Percentiles rank a stretch among this genome's conserved stretches.
Evolutionary conservation across 2,329 filamentous ascomycete species (phyloP).

Genomic region (Fonsecaea erecta): DNA sequence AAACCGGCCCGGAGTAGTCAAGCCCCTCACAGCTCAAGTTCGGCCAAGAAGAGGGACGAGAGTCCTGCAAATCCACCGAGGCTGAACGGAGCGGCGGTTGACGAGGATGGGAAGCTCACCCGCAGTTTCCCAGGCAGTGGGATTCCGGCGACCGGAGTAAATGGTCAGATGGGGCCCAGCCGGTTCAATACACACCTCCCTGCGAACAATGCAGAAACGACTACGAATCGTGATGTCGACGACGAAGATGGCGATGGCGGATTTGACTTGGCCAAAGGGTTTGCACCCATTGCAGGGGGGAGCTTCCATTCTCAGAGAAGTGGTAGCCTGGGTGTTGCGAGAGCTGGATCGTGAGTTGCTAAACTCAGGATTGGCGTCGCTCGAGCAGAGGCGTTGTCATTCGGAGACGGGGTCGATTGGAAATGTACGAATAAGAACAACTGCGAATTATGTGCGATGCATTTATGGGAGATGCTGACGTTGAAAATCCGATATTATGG

Average conservation of each 20-base stretch:
- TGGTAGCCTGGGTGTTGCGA: slow-evolving; percentile 29
- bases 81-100: slow-evolving; percentile 13
- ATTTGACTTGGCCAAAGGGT: slow-evolving; percentile 54
- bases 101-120: slow-evolving; percentile 15
- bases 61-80: slow-evolving; percentile 2
- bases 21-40: slow-evolving; percentile 38
- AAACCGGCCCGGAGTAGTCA: slow-evolving; percentile 44
- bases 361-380: neutral
- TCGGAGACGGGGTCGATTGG: neutral
- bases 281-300: slow-evolving; percentile 51
- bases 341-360: slow-evolving; percentile 26
- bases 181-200: slow-evolving; percentile 18
- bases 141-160: neutral
- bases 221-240: slow-evolving; percentile 31
- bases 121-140: slow-evolving; percentile 13
- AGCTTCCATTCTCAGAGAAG: slow-evolving; percentile 34
- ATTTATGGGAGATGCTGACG: neutral
- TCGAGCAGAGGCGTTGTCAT: neutral
- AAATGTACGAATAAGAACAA: slow-evolving; percentile 1
- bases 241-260: slow-evolving; percentile 50
- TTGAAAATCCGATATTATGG: neutral
- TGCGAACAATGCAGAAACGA: slow-evolving; percentile 12
- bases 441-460: slow-evolving; percentile 2
- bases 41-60: slow-evolving; percentile 43
- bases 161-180: neutral